Evolutionary conservation across 2,329 filamentous ascomycete genomes (phyloP), one percentile per base, ranked within the genome.

Genomic region (Trichoderma cornu-damae): DNA sequence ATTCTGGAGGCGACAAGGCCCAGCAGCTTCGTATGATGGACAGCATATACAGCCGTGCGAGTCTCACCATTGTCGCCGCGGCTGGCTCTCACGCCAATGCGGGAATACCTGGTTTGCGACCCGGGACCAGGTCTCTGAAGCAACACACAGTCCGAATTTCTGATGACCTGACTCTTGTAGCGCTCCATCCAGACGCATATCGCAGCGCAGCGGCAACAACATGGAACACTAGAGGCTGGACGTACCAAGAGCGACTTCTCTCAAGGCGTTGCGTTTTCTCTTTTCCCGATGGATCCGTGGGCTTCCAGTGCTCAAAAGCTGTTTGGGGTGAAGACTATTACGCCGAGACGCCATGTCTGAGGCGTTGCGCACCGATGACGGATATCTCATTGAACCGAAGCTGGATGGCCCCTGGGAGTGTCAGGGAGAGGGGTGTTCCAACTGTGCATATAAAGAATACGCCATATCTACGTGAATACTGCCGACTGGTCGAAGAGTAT

Each of bases 11-110:
- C 0, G 57, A 57, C 14, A 59, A 59, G 14, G 30, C 20, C 3
- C 51, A 48, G 43, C 57, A 59, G 34, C 50, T 59, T 11, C 30
- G 50, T n/a, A 56, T 59, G 35, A 59, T 59, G 57, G 52, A 56
- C 30, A 37, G 35, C 32, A 57, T 59, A 12, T 59, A 59, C 24
- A 57, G 52, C 3, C 52, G 53, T 9, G 52, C 57, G 9, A 50
- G 22, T n/a, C 53, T 59, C 37, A 57, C 57, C 12, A 59, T 59
- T 22, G 52, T 57, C 16, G 57, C 57, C 6, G 53, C 57, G 18
- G 57, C 47, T 32, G 56, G 56, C 3, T 24, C 54, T 24, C 37
- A 54, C 47, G 56, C 56, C 1, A 28, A 52, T 12, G 40, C 56
- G 6, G 56, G 49, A 18, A 58, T 58, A 14, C 56, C 38, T 4